Percentiles rank a stretch among this genome's conserved stretches.
Evolutionary conservation across 1,284 basidiomycete species (phyloP).

Genomic region (Trametes polyzona): DNA sequence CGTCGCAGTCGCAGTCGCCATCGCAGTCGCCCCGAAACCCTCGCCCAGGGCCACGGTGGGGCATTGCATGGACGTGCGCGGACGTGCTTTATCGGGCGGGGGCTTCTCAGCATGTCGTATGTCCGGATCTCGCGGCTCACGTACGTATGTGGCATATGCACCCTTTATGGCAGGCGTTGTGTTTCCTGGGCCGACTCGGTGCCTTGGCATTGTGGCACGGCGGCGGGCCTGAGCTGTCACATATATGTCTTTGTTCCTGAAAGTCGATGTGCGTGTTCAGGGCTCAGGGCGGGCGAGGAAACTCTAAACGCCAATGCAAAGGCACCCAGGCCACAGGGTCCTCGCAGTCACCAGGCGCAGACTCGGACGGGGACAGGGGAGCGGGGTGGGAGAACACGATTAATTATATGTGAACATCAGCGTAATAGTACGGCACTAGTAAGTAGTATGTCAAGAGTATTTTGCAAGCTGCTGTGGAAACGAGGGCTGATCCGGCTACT

Average conservation of each 20-base stretch:
- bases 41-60: background rate
- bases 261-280: background rate
- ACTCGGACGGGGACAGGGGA: background rate
- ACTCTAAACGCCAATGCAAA: background rate
- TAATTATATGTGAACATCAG: slow-evolving; percentile 7
- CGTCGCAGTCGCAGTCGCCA: slow-evolving; percentile 2
- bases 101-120: background rate
- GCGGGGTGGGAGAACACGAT: background rate
- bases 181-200: background rate
- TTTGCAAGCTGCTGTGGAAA: background rate
- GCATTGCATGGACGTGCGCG: background rate
- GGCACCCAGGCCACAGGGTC: background rate
- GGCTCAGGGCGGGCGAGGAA: background rate
- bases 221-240: background rate
- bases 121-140: background rate
- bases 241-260: no score
- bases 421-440: slow-evolving; percentile 4
- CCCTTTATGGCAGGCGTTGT: background rate
- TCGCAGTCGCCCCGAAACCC: slow-evolving; percentile 4
- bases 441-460: slow-evolving; percentile 4
- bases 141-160: background rate
- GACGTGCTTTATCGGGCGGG: background rate
- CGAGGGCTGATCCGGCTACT: slow-evolving; percentile 5
- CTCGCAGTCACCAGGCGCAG: background rate
- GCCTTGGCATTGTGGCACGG: background rate